A percentile compares a stretch with the other conserved stretches of the same genome.
Conservation (phyloP, 2,329 filamentous ascomycete species). For the Stachybotrys echinatus region DNA sequence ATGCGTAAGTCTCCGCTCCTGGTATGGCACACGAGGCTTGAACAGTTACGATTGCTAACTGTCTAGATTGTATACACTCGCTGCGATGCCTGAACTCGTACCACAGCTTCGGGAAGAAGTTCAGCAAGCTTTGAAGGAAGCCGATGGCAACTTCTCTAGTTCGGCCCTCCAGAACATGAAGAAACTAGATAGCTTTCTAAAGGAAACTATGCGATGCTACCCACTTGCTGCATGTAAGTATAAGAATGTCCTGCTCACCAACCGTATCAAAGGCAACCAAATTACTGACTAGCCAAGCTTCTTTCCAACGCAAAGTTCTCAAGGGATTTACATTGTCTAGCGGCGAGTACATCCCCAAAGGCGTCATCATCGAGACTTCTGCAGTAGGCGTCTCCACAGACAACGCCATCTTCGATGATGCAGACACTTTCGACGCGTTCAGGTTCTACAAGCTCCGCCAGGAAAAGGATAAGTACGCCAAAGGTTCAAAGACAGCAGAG, state of each 20-base stretch:
- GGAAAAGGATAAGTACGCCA: constrained; percentile 6
- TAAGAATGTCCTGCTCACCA: constrained; percentile 15
- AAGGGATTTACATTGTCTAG: constrained; percentile 47
- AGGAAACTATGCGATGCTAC: constrained; percentile 28
- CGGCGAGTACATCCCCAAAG: constrained; percentile 42
- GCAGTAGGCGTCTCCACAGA: constrained; percentile 30
- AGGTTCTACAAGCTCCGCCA: constrained; percentile 37
- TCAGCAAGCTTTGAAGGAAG: constrained; percentile 25
- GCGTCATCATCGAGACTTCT: constrained; percentile 37
- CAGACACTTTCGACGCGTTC: constrained; percentile 36
- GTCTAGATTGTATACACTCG: constrained; percentile 44
- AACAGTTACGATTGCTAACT: no score
- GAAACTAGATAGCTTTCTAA: constrained; percentile 36
- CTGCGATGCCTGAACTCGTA: constrained; percentile 42
- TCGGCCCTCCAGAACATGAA: constrained; percentile 30
- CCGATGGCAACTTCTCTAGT: constrained; percentile 25
- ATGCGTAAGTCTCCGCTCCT: constrained; percentile 25
- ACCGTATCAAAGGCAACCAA: constrained; percentile 21
- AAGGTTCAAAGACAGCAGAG: constrained; percentile 9
- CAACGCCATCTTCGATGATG: constrained; percentile 21
- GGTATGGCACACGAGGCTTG: no score
- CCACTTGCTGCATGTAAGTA: constrained; percentile 24
- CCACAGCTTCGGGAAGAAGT: constrained; percentile 48
- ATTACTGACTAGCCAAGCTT: constrained; percentile 15
- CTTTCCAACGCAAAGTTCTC: constrained; percentile 46